Conservation (phyloP, 2,329 filamentous ascomycete species). For the Fusarium dlaminii region DNA sequence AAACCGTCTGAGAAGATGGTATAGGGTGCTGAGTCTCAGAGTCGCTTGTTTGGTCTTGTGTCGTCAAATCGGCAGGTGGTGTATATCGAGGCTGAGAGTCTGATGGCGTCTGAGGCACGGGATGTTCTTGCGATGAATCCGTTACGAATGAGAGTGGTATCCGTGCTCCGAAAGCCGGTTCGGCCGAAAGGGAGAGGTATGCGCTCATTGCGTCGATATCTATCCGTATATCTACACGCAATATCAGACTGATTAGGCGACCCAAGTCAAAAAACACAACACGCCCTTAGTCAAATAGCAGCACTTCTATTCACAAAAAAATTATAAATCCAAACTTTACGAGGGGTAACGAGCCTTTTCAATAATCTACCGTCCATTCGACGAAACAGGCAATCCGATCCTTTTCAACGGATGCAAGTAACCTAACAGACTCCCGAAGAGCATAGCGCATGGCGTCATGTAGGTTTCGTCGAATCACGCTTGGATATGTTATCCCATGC, state of each 20-base stretch:
- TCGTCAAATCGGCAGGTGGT: neutral
- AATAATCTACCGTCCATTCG: neutral
- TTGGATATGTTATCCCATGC: slow-evolving; percentile 21
- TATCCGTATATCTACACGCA: too few species aligned
- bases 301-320: neutral
- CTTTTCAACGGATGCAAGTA: slow-evolving; percentile 15
- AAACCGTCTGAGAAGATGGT: slow-evolving; percentile 53
- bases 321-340: neutral
- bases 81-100: slow-evolving; percentile 9
- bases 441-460: slow-evolving; percentile 38
- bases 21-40: neutral
- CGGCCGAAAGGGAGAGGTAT: slow-evolving; percentile 28
- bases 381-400: slow-evolving; percentile 14
- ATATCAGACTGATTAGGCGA: neutral
- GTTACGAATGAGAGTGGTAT: neutral
- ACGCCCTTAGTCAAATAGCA: neutral
- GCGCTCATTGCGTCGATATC: slow-evolving; percentile 20
- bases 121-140: neutral
- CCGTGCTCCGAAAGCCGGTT: slow-evolving; percentile 8
- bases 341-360: slow-evolving; percentile 5
- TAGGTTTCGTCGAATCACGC: slow-evolving; percentile 30
- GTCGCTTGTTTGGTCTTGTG: slow-evolving; percentile 9
- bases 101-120: neutral
- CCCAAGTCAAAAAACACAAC: neutral
- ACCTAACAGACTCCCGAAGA: neutral